Conservation (phyloP, 805 yeast species). For the Hanseniaspora pseudoguilliermondii region DNA sequence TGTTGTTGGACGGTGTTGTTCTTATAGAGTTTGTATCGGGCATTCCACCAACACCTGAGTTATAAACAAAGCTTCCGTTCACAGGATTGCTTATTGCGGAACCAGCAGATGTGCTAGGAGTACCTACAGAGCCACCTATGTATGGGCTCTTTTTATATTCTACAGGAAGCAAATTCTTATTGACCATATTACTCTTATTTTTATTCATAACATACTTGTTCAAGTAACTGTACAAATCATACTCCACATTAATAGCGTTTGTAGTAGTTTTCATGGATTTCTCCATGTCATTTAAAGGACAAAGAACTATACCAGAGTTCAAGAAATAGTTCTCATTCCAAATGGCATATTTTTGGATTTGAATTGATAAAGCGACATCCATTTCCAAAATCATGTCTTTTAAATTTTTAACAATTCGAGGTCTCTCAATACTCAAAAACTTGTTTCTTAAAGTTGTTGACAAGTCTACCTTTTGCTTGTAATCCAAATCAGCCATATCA, state of each 20-base stretch:
- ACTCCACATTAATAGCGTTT: conserved; percentile 66
- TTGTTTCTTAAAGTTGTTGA: conserved; percentile 66
- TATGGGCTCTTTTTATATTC: conserved; percentile 63
- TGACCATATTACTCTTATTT: conserved; percentile 24
- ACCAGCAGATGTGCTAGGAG: conserved; percentile 21
- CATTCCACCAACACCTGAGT: conserved; percentile 19
- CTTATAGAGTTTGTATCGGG: conserved; percentile 12
- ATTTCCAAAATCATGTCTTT: conserved; percentile 71
- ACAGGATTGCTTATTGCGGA: conserved; percentile 24
- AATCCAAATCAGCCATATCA: conserved; percentile 74
- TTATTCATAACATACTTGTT: conserved; percentile 33
- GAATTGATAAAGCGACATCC: conserved; percentile 81
- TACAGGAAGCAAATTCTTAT: conserved; percentile 45
- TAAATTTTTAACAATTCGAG: conserved; percentile 56
- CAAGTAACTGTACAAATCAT: conserved; percentile 62
- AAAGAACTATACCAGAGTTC: conserved; percentile 70
- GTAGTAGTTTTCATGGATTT: conserved; percentile 67
- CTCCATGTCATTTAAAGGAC: conserved; percentile 50
- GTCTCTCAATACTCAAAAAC: conserved; percentile 61
- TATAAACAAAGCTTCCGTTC: conserved; percentile 26
- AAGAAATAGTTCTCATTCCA: conserved; percentile 72
- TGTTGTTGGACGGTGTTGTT: conserved; percentile 10
- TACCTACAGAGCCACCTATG: conserved; percentile 27
- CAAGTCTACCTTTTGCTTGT: conserved; percentile 58
- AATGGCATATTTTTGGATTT: conserved; percentile 77